Evolutionary conservation across 139 green algal species (phyloP).

Genomic region (Astrephomene gubernaculifera): DNA sequence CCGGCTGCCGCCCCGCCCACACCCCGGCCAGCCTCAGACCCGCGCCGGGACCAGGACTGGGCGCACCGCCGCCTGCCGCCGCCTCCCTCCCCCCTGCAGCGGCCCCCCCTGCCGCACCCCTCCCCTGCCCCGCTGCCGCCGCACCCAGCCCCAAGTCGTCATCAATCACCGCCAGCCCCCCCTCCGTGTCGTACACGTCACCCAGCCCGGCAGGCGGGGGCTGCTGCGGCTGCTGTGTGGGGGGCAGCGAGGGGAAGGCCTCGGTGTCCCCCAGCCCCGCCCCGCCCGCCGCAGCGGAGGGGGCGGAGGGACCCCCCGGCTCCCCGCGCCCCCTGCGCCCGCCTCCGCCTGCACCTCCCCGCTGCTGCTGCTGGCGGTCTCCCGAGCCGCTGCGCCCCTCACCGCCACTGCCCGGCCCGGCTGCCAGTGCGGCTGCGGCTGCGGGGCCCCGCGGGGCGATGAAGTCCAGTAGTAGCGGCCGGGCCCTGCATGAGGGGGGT

Average conservation of each 20-base stretch:
- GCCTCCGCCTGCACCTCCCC: no score
- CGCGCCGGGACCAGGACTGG: neutral
- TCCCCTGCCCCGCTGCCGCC: neutral
- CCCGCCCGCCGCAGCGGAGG: neutral
- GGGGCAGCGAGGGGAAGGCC: slow-evolving; percentile 22
- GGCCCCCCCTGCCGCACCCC: neutral
- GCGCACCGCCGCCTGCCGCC: neutral
- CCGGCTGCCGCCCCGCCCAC: slow-evolving; percentile 13
- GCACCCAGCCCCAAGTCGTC: slow-evolving; percentile 63
- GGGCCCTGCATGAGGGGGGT: slow-evolving; percentile 28
- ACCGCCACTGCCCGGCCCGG: neutral
- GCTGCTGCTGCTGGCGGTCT: no score
- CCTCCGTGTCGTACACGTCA: slow-evolving; percentile 52
- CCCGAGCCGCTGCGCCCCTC: neutral
- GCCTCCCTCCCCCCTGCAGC: neutral
- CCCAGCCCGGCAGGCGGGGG: neutral
- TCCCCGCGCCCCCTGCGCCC: neutral
- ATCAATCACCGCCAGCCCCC: slow-evolving; percentile 73
- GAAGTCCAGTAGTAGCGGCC: slow-evolving; percentile 66
- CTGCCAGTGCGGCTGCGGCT: neutral
- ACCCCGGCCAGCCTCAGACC: slow-evolving; percentile 8
- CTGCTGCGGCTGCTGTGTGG: neutral
- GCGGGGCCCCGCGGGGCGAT: neutral
- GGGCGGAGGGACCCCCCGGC: neutral
- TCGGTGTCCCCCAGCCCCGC: neutral